Conservation (phyloP, 225 moss, liverwort and hornwort genomes). For the Climacium dendroides region DNA sequence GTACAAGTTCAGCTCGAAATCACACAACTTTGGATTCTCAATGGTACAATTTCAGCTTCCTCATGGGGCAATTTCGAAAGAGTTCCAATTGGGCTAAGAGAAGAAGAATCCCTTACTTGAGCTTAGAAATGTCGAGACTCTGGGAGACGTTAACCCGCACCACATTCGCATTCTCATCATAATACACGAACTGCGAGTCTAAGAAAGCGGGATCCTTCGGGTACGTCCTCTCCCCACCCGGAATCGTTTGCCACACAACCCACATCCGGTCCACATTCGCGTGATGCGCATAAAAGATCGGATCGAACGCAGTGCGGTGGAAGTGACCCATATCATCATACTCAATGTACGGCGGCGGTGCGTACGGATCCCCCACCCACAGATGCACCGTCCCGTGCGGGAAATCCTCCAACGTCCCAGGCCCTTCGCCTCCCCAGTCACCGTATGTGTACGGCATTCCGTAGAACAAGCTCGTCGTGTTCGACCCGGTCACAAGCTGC, state of each 20-base stretch:
- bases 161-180: constrained; percentile 41
- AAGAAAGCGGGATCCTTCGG: constrained; percentile 11
- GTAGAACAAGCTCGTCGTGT: neutral
- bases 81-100: neutral
- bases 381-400: constrained; percentile 24
- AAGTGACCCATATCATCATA: constrained; percentile 31
- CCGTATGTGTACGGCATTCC: constrained; percentile 21
- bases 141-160: constrained; percentile 28
- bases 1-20: neutral
- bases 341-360: neutral
- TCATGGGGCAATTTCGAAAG: neutral
- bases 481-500: constrained; percentile 3
- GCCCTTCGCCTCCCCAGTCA: neutral
- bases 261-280: constrained; percentile 8
- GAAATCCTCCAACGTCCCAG: constrained; percentile 22
- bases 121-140: neutral
- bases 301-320: constrained; percentile 7
- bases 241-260: neutral
- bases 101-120: neutral
- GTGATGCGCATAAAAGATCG: constrained; percentile 17
- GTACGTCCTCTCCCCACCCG: neutral
- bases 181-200: constrained; percentile 28
- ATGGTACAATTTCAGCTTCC: neutral
- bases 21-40: neutral
- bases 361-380: constrained; percentile 2